phyloP scores from a whole-genome alignment of 345 rosid species.

The Adansonia digitata region DNA sequence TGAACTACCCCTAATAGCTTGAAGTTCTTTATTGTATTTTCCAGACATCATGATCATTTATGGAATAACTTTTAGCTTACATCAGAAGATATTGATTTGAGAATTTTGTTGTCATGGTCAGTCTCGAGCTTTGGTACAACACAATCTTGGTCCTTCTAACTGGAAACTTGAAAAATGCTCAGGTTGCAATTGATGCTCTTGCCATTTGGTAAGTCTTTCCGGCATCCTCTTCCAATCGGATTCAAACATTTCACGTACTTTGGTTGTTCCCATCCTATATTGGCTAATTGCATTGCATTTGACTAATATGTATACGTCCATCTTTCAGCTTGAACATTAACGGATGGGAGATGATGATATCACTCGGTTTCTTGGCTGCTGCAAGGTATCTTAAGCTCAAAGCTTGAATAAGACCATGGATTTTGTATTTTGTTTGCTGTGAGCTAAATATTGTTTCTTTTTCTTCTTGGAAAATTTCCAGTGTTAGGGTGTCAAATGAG shows the following conservation, averaged over 20 bases:
- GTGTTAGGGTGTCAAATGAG: conserved; percentile 82
- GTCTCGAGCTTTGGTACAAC: conserved; percentile 88
- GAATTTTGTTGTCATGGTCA: conserved; percentile 24
- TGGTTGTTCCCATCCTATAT: background rate
- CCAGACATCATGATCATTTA: background rate
- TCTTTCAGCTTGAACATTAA: conserved; percentile 57
- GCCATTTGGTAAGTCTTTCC: conserved; percentile 59
- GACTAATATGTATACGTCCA: background rate
- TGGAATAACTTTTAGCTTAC: background rate
- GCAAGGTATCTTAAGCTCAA: conserved; percentile 38
- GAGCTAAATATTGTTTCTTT: background rate
- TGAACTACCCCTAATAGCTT: background rate
- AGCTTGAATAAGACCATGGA: background rate
- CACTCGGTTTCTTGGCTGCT: conserved; percentile 79
- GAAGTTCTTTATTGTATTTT: background rate
- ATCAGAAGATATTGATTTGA: conserved; percentile 2
- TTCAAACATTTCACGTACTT: background rate
- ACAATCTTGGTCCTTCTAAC: conserved; percentile 62
- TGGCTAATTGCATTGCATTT: background rate
- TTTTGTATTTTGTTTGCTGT: background rate
- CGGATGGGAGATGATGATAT: conserved; percentile 83
- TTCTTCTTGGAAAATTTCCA: conserved; percentile 18
- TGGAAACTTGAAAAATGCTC: conserved; percentile 62
- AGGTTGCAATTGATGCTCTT: conserved; percentile 73
- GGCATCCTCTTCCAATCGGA: background rate